These are phyloP conservation scores for Haematococcus lacustris DNA, from an alignment of 139 green algal species.

Conservation along the genomic window DNA sequence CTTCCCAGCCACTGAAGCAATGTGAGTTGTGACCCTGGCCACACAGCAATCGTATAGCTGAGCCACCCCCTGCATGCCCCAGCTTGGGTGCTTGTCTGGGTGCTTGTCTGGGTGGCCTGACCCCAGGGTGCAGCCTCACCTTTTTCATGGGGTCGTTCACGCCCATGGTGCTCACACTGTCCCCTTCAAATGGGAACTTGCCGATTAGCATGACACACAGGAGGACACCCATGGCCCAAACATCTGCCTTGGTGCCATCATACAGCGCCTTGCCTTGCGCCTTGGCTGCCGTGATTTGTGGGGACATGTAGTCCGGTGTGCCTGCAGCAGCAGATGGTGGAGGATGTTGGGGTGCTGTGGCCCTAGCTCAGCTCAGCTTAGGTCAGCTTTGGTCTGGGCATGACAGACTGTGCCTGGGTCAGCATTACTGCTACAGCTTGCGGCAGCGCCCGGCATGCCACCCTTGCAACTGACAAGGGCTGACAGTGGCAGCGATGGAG, in stretches of 20 bases:
- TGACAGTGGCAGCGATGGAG: not conserved
- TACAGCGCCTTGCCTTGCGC: constrained; percentile 22
- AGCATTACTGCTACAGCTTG: not conserved
- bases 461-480: not conserved
- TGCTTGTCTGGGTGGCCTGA: too few relatives aligned
- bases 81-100: too few relatives aligned
- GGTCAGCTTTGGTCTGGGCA: not conserved
- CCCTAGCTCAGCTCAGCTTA: not conserved
- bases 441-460: not conserved
- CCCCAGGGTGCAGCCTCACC: too few relatives aligned
- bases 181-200: constrained; percentile 54
- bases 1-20: too few relatives aligned
- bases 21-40: too few relatives aligned
- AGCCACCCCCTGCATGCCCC: too few relatives aligned
- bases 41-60: too few relatives aligned
- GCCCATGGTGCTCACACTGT: constrained; percentile 13
- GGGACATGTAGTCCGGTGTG: constrained; percentile 33
- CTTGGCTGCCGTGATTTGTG: constrained; percentile 26
- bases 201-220: constrained; percentile 53
- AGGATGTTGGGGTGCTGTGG: not conserved
- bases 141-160: constrained; percentile 31
- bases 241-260: constrained; percentile 35
- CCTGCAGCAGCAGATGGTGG: constrained; percentile 6
- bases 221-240: constrained; percentile 50
- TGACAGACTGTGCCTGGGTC: not conserved